Evolutionary conservation across 352 stramenopile genomes (phyloP).

Genomic region (Globisporangium carolinianum): DNA sequence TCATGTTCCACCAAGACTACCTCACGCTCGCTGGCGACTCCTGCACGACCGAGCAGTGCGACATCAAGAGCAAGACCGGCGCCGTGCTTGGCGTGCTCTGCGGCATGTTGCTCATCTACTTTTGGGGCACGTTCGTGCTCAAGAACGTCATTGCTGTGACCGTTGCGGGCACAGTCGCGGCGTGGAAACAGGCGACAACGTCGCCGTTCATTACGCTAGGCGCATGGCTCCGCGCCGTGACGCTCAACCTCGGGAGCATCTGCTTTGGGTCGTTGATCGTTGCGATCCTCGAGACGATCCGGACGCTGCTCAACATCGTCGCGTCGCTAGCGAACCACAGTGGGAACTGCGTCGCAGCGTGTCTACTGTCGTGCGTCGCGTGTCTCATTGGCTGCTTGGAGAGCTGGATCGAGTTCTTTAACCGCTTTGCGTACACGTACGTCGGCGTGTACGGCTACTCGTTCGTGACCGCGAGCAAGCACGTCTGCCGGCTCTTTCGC

Average conservation of each 20-base stretch:
- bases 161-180: conserved; percentile 83
- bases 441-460: conserved; percentile 84
- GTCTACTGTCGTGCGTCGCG: conserved; percentile 52
- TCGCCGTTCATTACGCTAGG: conserved; percentile 67
- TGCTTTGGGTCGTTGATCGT: conserved; percentile 90
- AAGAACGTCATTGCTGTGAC: conserved; percentile 89
- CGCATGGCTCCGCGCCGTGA: conserved; percentile 77
- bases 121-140: conserved; percentile 86
- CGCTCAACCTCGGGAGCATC: conserved; percentile 89
- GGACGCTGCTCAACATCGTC: conserved; percentile 60
- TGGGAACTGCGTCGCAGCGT: conserved; percentile 72
- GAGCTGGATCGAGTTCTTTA: conserved; percentile 86
- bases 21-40: conserved; percentile 34
- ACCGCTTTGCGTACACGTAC: conserved; percentile 86
- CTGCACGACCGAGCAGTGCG: conserved; percentile 44
- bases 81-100: conserved; percentile 72
- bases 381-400: conserved; percentile 82
- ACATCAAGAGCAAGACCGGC: conserved; percentile 34
- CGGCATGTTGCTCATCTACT: conserved; percentile 89
- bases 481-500: conserved; percentile 78
- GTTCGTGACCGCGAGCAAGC: conserved; percentile 68
- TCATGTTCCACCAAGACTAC: conserved; percentile 77
- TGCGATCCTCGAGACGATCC: conserved; percentile 83
- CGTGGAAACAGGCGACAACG: conserved; percentile 83
- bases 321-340: conserved; percentile 46